Conservation (phyloP, 305 asterid genomes). For the Petunia hybrid region DNA sequence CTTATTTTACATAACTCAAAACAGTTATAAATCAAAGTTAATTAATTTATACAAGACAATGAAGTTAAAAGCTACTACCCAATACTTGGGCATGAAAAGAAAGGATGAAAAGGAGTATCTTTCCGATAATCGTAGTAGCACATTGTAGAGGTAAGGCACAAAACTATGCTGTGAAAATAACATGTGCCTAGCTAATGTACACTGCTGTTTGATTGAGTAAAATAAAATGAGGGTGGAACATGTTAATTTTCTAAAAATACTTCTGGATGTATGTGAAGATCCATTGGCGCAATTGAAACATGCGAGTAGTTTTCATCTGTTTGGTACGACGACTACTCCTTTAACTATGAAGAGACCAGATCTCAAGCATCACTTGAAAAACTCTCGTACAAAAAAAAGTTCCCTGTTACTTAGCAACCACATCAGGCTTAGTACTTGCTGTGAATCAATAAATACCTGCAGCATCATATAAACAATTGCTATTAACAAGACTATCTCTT, state of each 20-base stretch:
- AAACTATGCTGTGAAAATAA: conserved; percentile 13
- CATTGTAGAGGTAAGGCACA: background rate
- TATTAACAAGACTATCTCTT: background rate
- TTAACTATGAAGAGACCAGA: background rate
- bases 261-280: conserved; percentile 1
- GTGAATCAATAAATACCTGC: conserved; percentile 40
- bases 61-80: too few relatives aligned
- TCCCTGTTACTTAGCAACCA: background rate
- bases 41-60: too few relatives aligned
- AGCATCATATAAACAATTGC: conserved; percentile 19
- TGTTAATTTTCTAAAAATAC: background rate
- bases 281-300: background rate
- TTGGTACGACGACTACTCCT: background rate
- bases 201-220: background rate
- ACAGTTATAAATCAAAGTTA: too few relatives aligned
- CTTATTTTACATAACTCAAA: too few relatives aligned
- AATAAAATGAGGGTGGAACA: background rate
- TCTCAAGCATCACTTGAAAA: background rate
- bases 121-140: background rate
- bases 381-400: background rate
- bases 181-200: background rate
- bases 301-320: background rate
- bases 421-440: conserved; percentile 1
- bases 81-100: too few relatives aligned
- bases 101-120: too few relatives aligned